A percentile compares a stretch with the other conserved stretches of the same genome.
phyloP scores from a whole-genome alignment of 1,284 basidiomycete genomes.

The Exobasidium rhododendri region DNA sequence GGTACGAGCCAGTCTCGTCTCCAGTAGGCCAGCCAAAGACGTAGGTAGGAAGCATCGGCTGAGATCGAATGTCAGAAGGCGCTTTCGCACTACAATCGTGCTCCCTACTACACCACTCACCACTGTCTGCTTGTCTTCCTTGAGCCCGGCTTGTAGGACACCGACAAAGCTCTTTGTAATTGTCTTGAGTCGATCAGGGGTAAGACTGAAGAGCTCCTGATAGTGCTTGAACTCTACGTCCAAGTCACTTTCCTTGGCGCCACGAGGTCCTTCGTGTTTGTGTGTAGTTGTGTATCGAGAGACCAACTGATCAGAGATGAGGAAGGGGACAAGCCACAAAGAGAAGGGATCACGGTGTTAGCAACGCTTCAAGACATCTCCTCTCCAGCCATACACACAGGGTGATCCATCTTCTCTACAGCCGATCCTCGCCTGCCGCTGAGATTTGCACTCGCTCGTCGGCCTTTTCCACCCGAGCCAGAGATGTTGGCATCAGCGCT shows the following conservation, averaged over 20 bases:
- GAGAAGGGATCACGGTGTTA: slow-evolving; percentile 13
- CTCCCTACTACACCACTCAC: slow-evolving; percentile 62
- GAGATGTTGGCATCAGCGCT: slow-evolving; percentile 19
- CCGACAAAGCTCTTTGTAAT: slow-evolving; percentile 95
- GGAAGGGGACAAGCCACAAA: slow-evolving; percentile 13
- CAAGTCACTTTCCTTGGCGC: slow-evolving; percentile 40
- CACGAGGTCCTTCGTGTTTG: slow-evolving; percentile 34
- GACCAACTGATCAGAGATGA: slow-evolving; percentile 25
- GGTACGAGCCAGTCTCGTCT: slow-evolving; percentile 80
- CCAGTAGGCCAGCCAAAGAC: slow-evolving; percentile 97
- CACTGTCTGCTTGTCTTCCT: slow-evolving; percentile 79
- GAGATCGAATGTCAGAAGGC: slow-evolving; percentile 14
- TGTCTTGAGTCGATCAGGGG: slow-evolving; percentile 45
- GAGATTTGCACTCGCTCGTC: slow-evolving; percentile 6
- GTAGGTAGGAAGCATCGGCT: slow-evolving; percentile 93
- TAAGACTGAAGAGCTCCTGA: slow-evolving; percentile 45
- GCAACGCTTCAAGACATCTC: too few species aligned
- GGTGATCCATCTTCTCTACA: slow-evolving; percentile 39
- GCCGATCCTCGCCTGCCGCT: slow-evolving; percentile 37
- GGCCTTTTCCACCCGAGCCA: slow-evolving; percentile 8
- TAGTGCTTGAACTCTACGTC: slow-evolving; percentile 34
- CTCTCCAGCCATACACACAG: slow-evolving; percentile 31
- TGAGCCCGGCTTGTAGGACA: slow-evolving; percentile 78
- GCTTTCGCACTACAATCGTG: background rate
- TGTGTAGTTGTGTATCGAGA: slow-evolving; percentile 48